Base-by-base conservation (phyloP, 192 early-diverging fungal species). In the Rhizophagus clarus region DNA sequence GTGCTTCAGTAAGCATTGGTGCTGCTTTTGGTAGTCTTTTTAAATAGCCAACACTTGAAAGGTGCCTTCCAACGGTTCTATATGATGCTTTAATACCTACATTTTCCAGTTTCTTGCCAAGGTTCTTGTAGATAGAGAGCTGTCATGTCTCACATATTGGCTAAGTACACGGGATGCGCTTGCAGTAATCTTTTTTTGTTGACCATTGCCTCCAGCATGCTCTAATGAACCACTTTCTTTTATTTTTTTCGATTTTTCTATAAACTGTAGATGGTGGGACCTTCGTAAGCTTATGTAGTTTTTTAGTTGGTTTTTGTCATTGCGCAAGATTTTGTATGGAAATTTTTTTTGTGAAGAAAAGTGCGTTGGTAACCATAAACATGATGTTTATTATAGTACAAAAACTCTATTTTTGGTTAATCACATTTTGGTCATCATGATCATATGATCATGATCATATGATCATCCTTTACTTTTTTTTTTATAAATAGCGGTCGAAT, bases 191-290 rank as follows among this genome's bases (percentile, higher is more conserved):
- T 67, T 67, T 67, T 67, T 67, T 28, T 0, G 64, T 14, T 24
- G 24, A 26, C 24, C 64, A 24, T 32, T 67, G 3, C 64, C 64
- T 26, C 32, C 10, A 31, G 26, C 32, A 67, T 32, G 64, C 32
- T 26, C n/a, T 31, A 67, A 26, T 12, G 10, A 14, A 32, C 64
- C 64, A 67, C 10, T 67, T 26, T 22, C 6, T 67, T 67, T 67
- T 67, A 67, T 67, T 67, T 67, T n/a, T 67, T 67, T 67, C 32
- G n/a, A 67, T 24, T 31, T 67, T 67, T 14, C 32, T 31, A 31
- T 67, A 31, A 67, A 22, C n/a, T 49, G 64, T 67, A 10, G 10
- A 31, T 31, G 28, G 26, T 26, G 64, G 5, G 0, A 67, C n/a
- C 4, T 67, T 67, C 12, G 64, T 1, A 14, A 31, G 63, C 5